phyloP scores from a whole-genome alignment of 371 early-diverging fungal genomes.

The Massospora cicadina region DNA sequence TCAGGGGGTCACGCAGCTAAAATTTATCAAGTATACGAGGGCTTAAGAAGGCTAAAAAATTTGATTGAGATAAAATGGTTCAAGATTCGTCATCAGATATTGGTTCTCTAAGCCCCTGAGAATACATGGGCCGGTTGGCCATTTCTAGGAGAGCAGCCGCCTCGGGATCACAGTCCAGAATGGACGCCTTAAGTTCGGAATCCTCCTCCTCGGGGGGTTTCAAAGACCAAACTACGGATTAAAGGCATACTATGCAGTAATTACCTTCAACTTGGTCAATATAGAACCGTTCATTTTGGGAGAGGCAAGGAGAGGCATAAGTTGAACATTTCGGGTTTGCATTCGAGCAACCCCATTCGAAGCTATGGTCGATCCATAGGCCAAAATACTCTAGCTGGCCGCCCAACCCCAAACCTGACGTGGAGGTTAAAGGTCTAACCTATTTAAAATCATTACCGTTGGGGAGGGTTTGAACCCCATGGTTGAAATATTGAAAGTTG shows the following conservation, averaged over 20 bases:
- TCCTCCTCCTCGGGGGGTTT: conserved; percentile 32
- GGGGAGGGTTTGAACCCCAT: conserved; percentile 60
- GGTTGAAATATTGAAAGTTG: conserved; percentile 68
- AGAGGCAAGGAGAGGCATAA: conserved; percentile 39
- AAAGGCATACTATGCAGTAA: neutral
- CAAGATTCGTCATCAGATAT: conserved; percentile 16
- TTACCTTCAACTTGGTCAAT: conserved; percentile 55
- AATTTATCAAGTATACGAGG: too few species aligned
- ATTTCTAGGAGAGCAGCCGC: conserved; percentile 72
- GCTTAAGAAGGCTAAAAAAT: too few species aligned
- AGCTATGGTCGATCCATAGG: conserved; percentile 49
- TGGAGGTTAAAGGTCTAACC: too few species aligned
- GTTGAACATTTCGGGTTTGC: conserved; percentile 51
- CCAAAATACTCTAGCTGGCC: conserved; percentile 74
- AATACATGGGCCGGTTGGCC: conserved; percentile 65
- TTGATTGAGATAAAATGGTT: too few species aligned
- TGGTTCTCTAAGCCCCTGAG: conserved; percentile 39
- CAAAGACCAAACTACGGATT: conserved; percentile 42
- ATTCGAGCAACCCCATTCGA: conserved; percentile 50
- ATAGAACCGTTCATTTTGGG: conserved; percentile 32
- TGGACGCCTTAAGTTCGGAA: conserved; percentile 22
- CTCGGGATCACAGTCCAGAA: conserved; percentile 40
- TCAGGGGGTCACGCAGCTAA: too few species aligned
- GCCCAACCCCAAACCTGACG: conserved; percentile 44
- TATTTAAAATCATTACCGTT: conserved; percentile 65